Evolutionary conservation across 768 basidiomycete genomes (phyloP).

Genomic region (Paxillus ammoniavirescens): DNA sequence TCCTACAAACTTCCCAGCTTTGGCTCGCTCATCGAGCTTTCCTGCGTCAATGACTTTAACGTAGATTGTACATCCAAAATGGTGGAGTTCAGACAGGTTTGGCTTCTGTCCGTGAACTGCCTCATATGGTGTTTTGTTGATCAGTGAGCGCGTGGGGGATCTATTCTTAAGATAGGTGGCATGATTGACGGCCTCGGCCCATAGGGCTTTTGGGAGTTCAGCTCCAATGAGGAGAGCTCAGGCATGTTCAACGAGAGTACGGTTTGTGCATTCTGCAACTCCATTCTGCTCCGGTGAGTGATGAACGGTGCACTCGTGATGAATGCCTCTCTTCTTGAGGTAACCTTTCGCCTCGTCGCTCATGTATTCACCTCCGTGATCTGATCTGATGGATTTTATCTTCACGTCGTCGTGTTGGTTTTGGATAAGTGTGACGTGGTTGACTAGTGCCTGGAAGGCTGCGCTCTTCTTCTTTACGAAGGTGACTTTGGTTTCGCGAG

Average conservation of each 20-base stretch:
- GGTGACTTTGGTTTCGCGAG: slow-evolving; percentile 23
- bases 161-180: slow-evolving; percentile 22
- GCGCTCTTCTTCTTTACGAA: slow-evolving; percentile 30
- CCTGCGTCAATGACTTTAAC: slow-evolving; percentile 6
- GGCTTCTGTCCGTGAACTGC: slow-evolving; percentile 21
- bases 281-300: slow-evolving; percentile 30
- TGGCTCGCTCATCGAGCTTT: slow-evolving; percentile 9
- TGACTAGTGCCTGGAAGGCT: slow-evolving; percentile 12
- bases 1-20: slow-evolving; percentile 11
- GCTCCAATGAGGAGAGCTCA: slow-evolving; percentile 17
- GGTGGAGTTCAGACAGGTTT: slow-evolving; percentile 16
- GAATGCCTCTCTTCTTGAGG: slow-evolving; percentile 18
- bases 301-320: slow-evolving; percentile 18
- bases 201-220: slow-evolving; percentile 21
- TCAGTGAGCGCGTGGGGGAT: slow-evolving; percentile 14
- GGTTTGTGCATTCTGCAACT: slow-evolving; percentile 26
- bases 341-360: slow-evolving; percentile 16
- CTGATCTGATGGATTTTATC: slow-evolving; percentile 17
- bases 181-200: slow-evolving; percentile 23
- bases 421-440: slow-evolving; percentile 24
- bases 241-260: slow-evolving; percentile 17
- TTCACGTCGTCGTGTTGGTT: slow-evolving; percentile 23
- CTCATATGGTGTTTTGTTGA: slow-evolving; percentile 27
- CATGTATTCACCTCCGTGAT: slow-evolving; percentile 28
- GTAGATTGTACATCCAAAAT: slow-evolving; percentile 19